phyloP scores from a whole-genome alignment of 2,329 filamentous ascomycete genomes.

The Cercospora zeina region DNA sequence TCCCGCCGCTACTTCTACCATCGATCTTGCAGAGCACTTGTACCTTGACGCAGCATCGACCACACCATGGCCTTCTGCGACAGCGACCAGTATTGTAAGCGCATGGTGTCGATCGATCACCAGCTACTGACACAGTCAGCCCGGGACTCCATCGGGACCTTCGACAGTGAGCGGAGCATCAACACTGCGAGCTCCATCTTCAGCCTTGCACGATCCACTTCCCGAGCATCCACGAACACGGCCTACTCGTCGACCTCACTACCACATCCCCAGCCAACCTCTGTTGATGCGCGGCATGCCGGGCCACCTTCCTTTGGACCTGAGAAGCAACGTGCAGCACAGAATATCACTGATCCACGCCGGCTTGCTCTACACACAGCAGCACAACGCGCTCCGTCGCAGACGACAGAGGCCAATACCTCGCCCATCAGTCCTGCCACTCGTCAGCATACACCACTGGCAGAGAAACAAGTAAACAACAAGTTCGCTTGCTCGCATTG shows the following conservation, averaged over 20 bases:
- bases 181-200: constrained; percentile 10
- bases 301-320: not conserved
- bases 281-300: not conserved
- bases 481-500: constrained; percentile 18
- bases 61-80: not conserved
- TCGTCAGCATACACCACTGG: not conserved
- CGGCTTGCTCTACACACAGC: constrained; percentile 2
- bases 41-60: not conserved
- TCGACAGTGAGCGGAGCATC: constrained; percentile 17
- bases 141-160: constrained; percentile 13
- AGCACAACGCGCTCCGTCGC: constrained; percentile 5
- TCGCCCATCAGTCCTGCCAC: not conserved
- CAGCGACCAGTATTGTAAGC: not conserved
- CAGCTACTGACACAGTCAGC: constrained; percentile 3
- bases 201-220: constrained; percentile 10
- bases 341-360: not conserved
- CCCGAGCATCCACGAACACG: constrained; percentile 13
- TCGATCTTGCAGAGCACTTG: not conserved
- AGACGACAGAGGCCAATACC: not conserved
- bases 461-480: constrained; percentile 14
- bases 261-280: not conserved
- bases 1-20: not conserved
- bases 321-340: not conserved
- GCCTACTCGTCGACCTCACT: constrained; percentile 10
- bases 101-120: not conserved